Evolutionary conservation across 106 monocot genomes (phyloP), one percentile per base, ranked within the genome.

Genomic region (Acanthochlamys bracteata): DNA sequence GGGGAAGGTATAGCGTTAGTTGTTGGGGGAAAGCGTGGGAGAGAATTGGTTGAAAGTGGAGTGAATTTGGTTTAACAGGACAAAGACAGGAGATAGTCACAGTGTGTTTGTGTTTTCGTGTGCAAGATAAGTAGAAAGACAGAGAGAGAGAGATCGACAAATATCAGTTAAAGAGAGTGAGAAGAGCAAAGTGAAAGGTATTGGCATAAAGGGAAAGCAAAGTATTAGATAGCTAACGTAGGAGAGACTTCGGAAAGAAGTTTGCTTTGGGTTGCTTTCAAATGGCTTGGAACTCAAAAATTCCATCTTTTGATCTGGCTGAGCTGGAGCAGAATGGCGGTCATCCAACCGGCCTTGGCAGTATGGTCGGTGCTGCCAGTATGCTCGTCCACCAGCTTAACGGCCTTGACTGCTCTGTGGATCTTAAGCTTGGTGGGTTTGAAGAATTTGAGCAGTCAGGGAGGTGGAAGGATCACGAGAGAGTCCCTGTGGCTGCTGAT

Each of bases 281-380:
- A 49, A 90, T 86, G 86, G 90, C 83, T 24, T 86, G 85, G 89
- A 77, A 82, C 15, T 55, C 67, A 69, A 85, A 90, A 75, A 80
- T 80, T 64, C 69, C 82, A 20, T 52, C 83, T 33, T 83, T 82
- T 85, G 90, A 86, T 33, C 63, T 83, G 10, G 21, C 74, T 10
- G 90, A 91, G 55, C 60, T 86, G 54, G 77, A 78, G 56, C 63
- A 49, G 11, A 71, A 69, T 27, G 39, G 65, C 10, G 75, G 19
- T 2, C 20, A 55, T 3, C 55, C 55, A 10, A 53, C 59, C 59
- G 25, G 59, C 11, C 17, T 63, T 20, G 20, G 20, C 19, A 55
- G 64, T 14, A 60, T 61, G 24, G 56, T 69, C 10, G 42, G 67
- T 17, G 49, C 49, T 49, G 49, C 49, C 49, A 17, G 49, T 12